phyloP scores from a whole-genome alignment of 208 protist genomes.

The Trypanosoma mega region DNA sequence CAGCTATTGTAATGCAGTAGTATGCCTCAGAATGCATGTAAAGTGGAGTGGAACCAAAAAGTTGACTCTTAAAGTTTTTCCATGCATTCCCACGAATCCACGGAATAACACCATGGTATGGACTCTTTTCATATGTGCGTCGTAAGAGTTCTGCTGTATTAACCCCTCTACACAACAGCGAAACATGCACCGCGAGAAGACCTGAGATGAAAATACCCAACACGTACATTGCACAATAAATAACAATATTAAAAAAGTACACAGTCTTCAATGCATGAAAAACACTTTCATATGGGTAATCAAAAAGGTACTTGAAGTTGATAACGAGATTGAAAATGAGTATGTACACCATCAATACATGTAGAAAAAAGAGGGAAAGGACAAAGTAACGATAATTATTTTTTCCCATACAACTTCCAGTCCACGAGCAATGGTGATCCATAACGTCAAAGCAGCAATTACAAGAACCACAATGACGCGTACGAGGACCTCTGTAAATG shows the following conservation, averaged over 20 bases:
- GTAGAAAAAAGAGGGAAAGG: conserved; percentile 30
- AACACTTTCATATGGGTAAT: not conserved
- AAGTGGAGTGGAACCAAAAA: conserved; percentile 9
- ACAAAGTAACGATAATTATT: conserved; percentile 69
- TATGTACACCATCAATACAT: conserved; percentile 39
- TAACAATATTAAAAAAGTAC: conserved; percentile 35
- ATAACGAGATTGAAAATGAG: conserved; percentile 34
- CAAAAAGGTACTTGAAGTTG: conserved; percentile 18
- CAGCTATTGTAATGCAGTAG: conserved; percentile 43
- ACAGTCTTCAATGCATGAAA: conserved; percentile 15
- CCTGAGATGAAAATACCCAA: conserved; percentile 40
- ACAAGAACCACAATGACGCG: conserved; percentile 62
- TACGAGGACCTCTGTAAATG: conserved; percentile 49
- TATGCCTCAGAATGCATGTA: conserved; percentile 32
- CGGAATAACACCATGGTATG: conserved; percentile 44
- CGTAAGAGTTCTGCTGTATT: conserved; percentile 48
- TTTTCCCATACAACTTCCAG: conserved; percentile 54
- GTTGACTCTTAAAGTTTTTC: conserved; percentile 2
- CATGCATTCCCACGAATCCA: conserved; percentile 32
- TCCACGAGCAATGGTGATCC: conserved; percentile 75
- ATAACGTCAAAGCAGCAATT: conserved; percentile 58
- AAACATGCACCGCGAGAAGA: conserved; percentile 34
- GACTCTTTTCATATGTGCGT: conserved; percentile 19
- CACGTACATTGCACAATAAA: conserved; percentile 36
- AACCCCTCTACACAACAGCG: conserved; percentile 37